These are phyloP conservation scores for Sarocladiaceae sp. DNA, from an alignment of 2,329 filamentous ascomycete genomes.

Conservation along the genomic window DNA sequence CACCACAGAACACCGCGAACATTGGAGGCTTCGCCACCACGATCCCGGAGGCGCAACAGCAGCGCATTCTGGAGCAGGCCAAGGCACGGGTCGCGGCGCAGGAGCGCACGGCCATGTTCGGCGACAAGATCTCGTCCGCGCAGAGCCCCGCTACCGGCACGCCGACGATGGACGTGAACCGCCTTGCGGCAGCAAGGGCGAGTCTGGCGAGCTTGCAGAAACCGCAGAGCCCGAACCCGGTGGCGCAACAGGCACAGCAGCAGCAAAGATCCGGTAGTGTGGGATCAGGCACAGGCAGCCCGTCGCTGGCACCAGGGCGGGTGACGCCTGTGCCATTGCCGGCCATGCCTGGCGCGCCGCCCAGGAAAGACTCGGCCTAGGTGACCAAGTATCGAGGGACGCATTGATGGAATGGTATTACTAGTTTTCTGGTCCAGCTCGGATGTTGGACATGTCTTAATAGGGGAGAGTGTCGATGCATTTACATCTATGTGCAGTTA, in stretches of 20 bases:
- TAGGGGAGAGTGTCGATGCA: too few species aligned
- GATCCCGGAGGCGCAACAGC: conserved; percentile 45
- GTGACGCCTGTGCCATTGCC: conserved; percentile 41
- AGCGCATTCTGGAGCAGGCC: conserved; percentile 47
- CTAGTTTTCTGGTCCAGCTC: too few species aligned
- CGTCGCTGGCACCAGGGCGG: conserved; percentile 31
- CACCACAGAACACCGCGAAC: conserved; percentile 27
- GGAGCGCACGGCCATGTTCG: conserved; percentile 34
- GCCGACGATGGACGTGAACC: conserved; percentile 25
- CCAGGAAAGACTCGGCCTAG: conserved; percentile 20
- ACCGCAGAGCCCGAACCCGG: conserved; percentile 26
- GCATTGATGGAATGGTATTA: too few species aligned
- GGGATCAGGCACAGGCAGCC: conserved; percentile 19
- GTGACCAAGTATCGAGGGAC: too few species aligned
- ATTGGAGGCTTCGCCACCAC: conserved; percentile 43
- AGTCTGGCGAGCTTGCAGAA: conserved; percentile 26
- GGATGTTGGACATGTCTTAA: too few species aligned
- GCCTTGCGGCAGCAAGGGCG: conserved; percentile 30
- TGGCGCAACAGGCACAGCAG: conserved; percentile 17
- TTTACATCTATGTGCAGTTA: too few species aligned
- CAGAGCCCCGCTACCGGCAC: conserved; percentile 33
- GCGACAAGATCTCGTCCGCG: conserved; percentile 33
- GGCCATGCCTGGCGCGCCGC: conserved; percentile 34
- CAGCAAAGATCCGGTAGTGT: conserved; percentile 13
- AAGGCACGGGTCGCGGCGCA: conserved; percentile 43